Percentiles rank a stretch among this genome's conserved stretches.
phyloP scores from a whole-genome alignment of 352 stramenopile species.

The Peronospora destructor region DNA sequence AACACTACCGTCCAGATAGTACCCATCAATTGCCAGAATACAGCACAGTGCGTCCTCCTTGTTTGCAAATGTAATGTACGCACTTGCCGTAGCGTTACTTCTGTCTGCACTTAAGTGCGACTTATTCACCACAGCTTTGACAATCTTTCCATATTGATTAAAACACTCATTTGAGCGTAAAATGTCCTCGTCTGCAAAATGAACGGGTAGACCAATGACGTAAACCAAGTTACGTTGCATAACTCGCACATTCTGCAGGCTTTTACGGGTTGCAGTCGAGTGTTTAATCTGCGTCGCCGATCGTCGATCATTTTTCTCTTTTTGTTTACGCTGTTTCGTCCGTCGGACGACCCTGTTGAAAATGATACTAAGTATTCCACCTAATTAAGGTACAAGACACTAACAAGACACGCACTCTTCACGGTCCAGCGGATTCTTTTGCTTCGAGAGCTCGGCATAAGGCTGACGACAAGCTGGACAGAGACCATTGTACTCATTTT shows the following conservation, averaged over 20 bases:
- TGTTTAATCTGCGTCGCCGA: constrained; percentile 35
- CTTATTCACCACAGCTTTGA: constrained; percentile 91
- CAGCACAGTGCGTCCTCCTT: constrained; percentile 87
- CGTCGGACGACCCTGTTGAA: constrained; percentile 55
- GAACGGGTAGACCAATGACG: constrained; percentile 86
- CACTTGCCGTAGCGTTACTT: constrained; percentile 73
- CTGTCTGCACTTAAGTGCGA: constrained; percentile 60
- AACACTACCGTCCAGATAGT: constrained; percentile 74
- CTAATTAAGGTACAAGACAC: not conserved
- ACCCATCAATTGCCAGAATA: constrained; percentile 90
- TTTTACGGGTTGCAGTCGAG: constrained; percentile 57
- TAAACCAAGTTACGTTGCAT: constrained; percentile 94
- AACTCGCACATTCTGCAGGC: constrained; percentile 86
- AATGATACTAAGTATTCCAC: not conserved
- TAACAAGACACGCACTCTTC: constrained; percentile 70
- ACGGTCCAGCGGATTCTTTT: constrained; percentile 90
- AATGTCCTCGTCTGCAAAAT: constrained; percentile 77
- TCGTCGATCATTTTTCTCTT: constrained; percentile 78
- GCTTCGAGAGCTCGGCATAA: constrained; percentile 91
- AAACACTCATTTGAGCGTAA: constrained; percentile 87
- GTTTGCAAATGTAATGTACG: constrained; percentile 91
- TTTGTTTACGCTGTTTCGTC: constrained; percentile 78
- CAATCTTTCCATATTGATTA: constrained; percentile 90
- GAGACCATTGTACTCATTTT: constrained; percentile 96
- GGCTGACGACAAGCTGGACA: constrained; percentile 96